Conservation (phyloP, 2,329 filamentous ascomycete species). For the Elsinoe perseae region DNA sequence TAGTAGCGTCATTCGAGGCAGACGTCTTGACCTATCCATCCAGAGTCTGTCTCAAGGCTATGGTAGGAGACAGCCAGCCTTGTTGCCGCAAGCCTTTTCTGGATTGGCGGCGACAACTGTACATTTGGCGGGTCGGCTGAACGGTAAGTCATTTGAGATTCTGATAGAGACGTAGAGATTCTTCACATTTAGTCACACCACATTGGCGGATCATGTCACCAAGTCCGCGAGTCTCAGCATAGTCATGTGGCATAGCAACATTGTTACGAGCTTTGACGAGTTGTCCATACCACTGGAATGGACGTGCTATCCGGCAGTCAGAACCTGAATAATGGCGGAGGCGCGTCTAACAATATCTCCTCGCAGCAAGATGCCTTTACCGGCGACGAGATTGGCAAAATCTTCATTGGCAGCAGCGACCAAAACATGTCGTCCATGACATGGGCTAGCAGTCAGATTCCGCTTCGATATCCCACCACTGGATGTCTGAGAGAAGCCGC, state of each 20-base stretch:
- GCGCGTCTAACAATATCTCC: not conserved
- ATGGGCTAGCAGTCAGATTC: constrained; percentile 1
- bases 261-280: too few species aligned
- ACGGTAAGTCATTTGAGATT: not conserved
- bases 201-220: too few species aligned
- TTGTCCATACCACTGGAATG: too few species aligned
- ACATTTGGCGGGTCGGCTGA: not conserved
- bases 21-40: too few species aligned
- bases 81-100: not conserved
- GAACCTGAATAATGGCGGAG: constrained; percentile 6
- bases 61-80: not conserved
- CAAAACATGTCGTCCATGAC: constrained; percentile 9
- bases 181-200: too few species aligned
- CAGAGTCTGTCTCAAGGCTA: not conserved
- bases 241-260: not conserved
- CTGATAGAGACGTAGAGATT: not conserved
- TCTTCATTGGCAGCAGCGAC: constrained; percentile 16
- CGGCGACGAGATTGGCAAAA: not conserved
- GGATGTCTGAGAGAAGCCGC: constrained; percentile 8
- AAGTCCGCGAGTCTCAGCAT: too few species aligned
- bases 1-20: too few species aligned
- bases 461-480: constrained; percentile 1
- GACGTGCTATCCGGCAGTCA: not conserved
- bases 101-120: not conserved
- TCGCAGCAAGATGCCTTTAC: not conserved